Percentiles rank a stretch among this genome's conserved stretches.
phyloP scores from a whole-genome alignment of 768 basidiomycete genomes.

The Pisolithus orientalis region DNA sequence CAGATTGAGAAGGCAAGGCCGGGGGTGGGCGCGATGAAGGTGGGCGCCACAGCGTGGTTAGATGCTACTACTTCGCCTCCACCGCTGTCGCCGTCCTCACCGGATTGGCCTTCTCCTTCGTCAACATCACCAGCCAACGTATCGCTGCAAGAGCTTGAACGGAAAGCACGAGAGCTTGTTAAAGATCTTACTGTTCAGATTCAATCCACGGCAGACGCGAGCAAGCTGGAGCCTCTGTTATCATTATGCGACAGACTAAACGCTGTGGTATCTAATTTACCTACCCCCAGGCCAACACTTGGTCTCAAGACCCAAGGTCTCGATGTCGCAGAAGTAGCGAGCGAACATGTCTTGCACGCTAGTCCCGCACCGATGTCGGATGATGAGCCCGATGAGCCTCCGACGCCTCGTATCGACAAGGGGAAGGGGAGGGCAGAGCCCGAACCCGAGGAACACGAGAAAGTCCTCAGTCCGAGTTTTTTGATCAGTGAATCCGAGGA shows the following conservation, averaged over 20 bases:
- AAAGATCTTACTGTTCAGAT: conserved; percentile 48
- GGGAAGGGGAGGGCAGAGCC: conserved; percentile 71
- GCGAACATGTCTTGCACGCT: conserved; percentile 20
- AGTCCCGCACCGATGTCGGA: conserved; percentile 2
- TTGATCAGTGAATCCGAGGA: conserved; percentile 47
- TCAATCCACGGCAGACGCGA: conserved; percentile 50
- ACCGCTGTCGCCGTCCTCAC: conserved; percentile 2
- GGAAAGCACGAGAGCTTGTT: conserved; percentile 47
- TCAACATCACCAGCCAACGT: conserved; percentile 1
- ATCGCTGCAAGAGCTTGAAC: conserved; percentile 32
- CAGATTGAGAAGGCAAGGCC: conserved; percentile 30
- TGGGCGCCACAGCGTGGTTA: too few species aligned
- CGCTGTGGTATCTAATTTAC: conserved; percentile 44
- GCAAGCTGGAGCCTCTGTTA: conserved; percentile 62
- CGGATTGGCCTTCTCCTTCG: conserved; percentile 15
- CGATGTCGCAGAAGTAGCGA: conserved; percentile 17
- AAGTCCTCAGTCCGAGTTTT: conserved; percentile 66
- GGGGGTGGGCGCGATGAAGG: conserved; percentile 1
- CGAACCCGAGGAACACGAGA: conserved; percentile 61
- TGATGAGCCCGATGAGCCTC: conserved; percentile 30
- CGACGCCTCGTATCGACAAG: conserved; percentile 68
- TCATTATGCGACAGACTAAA: conserved; percentile 67
- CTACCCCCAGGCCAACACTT: conserved; percentile 37
- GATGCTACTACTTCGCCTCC: background rate
- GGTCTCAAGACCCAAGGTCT: conserved; percentile 33